Conservation (phyloP, 352 stramenopile genomes). For the Pythium phragmitis region DNA sequence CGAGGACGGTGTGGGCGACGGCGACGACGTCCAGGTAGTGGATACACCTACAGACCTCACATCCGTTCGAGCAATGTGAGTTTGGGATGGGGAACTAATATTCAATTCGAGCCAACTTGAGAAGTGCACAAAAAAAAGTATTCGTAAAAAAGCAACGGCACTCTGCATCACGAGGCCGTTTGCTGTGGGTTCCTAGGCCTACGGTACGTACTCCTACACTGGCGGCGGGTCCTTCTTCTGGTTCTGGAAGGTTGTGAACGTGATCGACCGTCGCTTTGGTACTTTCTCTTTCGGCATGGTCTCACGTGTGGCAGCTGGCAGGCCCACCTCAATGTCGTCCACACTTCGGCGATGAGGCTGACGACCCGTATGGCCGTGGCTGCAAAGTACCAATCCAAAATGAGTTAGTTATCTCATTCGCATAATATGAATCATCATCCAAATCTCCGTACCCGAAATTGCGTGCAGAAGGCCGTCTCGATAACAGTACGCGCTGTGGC, state of each 20-base stretch:
- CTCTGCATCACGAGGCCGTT: background rate
- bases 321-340: constrained; percentile 77
- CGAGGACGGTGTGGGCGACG: background rate
- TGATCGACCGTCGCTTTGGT: constrained; percentile 73
- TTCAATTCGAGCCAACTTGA: constrained; percentile 12
- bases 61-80: constrained; percentile 14
- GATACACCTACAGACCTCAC: constrained; percentile 11
- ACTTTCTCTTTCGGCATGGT: constrained; percentile 47
- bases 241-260: constrained; percentile 63
- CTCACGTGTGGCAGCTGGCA: constrained; percentile 49
- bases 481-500: constrained; percentile 48
- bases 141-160: background rate
- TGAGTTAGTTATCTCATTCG: background rate
- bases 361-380: constrained; percentile 10
- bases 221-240: constrained; percentile 26
- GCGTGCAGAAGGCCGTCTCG: constrained; percentile 50
- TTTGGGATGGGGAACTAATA: constrained; percentile 12
- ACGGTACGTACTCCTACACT: constrained; percentile 3
- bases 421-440: background rate
- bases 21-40: constrained; percentile 5
- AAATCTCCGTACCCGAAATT: constrained; percentile 26
- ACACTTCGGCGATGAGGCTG: constrained; percentile 44
- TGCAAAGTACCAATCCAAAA: background rate
- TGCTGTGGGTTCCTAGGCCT: background rate
- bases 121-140: background rate